A percentile compares a stretch with the other conserved stretches of the same genome.
Evolutionary conservation across 1,284 basidiomycete species (phyloP).

Genomic region (Ganoderma lucidum): DNA sequence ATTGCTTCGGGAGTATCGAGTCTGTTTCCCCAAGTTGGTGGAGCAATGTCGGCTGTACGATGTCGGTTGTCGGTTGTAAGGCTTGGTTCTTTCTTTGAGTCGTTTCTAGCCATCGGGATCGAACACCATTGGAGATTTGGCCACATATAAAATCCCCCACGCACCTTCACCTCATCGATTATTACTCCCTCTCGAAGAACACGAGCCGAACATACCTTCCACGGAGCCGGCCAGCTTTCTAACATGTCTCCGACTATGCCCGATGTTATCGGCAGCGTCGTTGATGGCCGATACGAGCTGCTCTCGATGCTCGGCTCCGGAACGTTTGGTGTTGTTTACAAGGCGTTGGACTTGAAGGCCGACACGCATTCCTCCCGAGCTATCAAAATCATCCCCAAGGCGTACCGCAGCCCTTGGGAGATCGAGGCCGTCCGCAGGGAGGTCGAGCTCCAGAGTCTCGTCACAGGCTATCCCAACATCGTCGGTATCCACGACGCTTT

Average conservation of each 20-base stretch:
- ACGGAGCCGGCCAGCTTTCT: conserved; percentile 8
- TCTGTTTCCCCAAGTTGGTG: background rate
- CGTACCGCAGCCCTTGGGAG: conserved; percentile 12
- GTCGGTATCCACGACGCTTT: conserved; percentile 66
- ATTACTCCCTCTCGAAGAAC: background rate
- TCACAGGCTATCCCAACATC: conserved; percentile 65
- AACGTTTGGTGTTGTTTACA: conserved; percentile 45
- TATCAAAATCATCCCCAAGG: conserved; percentile 40
- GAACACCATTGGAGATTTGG: background rate
- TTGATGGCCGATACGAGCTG: conserved; percentile 27
- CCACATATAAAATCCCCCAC: background rate
- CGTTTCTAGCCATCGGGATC: background rate
- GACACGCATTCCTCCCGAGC: conserved; percentile 29
- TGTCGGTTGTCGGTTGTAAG: background rate
- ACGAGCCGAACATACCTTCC: background rate
- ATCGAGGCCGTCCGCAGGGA: conserved; percentile 35
- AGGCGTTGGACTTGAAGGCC: conserved; percentile 38
- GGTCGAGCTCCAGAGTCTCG: conserved; percentile 57
- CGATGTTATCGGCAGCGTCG: conserved; percentile 27
- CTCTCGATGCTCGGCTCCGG: conserved; percentile 41
- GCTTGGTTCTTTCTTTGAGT: background rate
- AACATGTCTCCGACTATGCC: conserved; percentile 30
- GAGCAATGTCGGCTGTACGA: background rate
- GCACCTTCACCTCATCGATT: background rate
- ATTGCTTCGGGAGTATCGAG: background rate